A percentile compares a stretch with the other conserved stretches of the same genome.
phyloP scores from a whole-genome alignment of 2,329 filamentous ascomycete genomes.

The Parascedosporium putredinis region DNA sequence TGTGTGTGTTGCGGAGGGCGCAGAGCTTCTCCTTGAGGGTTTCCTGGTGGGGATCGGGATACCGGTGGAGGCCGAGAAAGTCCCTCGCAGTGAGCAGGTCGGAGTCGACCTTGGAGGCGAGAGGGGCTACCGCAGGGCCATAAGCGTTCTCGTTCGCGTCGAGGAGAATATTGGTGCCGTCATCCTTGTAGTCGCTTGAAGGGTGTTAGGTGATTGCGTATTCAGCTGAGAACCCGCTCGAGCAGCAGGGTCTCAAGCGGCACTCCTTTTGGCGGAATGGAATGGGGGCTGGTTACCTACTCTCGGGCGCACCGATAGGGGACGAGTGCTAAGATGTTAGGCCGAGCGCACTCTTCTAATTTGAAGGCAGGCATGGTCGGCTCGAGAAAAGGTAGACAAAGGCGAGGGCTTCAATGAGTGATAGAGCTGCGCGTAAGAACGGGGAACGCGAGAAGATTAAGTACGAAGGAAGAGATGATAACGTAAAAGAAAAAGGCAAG shows the following conservation, averaged over 20 bases:
- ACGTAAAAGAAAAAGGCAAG: too few species aligned
- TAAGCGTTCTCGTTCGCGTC: slow-evolving; percentile 98
- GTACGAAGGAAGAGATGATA: too few species aligned
- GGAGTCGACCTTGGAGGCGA: slow-evolving; percentile 33
- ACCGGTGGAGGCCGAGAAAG: slow-evolving; percentile 76
- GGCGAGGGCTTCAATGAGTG: neutral
- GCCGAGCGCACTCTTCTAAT: slow-evolving; percentile 61
- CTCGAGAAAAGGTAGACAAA: too few species aligned
- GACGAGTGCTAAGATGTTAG: slow-evolving; percentile 66
- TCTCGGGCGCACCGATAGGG: slow-evolving; percentile 77
- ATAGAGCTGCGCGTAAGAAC: too few species aligned
- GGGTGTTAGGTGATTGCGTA: slow-evolving; percentile 8
- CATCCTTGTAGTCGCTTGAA: slow-evolving; percentile 91
- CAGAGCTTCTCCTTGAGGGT: slow-evolving; percentile 82
- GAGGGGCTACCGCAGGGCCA: slow-evolving; percentile 62
- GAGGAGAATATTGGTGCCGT: slow-evolving; percentile 89
- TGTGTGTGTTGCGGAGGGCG: slow-evolving; percentile 73
- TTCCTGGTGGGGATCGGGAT: slow-evolving; percentile 90
- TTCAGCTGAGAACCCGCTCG: too few species aligned
- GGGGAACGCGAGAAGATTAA: too few species aligned
- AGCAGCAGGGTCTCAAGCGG: too few species aligned
- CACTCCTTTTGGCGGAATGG: too few species aligned
- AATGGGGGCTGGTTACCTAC: slow-evolving; percentile 36
- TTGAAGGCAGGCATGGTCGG: slow-evolving; percentile 58
- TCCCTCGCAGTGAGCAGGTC: slow-evolving; percentile 41